Conservation (phyloP, 352 stramenopile species). For the Phytophthora tubulina region DNA sequence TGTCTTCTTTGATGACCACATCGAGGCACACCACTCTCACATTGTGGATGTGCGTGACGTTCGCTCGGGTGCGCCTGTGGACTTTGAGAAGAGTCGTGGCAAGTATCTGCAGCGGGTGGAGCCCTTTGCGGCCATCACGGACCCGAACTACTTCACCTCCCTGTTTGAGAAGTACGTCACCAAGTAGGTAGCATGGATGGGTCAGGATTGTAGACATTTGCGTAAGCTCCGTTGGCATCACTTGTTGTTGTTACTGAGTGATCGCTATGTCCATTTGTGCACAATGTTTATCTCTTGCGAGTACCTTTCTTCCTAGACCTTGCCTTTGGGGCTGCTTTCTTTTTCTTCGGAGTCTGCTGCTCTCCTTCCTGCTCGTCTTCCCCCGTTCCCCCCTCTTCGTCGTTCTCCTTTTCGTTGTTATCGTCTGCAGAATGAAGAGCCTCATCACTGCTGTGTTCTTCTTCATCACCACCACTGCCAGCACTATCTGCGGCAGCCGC, state of each 20-base stretch:
- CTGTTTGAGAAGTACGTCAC: slow-evolving; percentile 49
- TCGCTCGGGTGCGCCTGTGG: slow-evolving; percentile 51
- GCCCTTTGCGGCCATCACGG: slow-evolving; percentile 83
- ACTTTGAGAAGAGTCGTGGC: slow-evolving; percentile 62
- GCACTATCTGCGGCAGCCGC: slow-evolving; percentile 42
- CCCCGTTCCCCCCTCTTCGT: slow-evolving; percentile 32
- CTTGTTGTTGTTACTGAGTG: background rate
- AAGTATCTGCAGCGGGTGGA: slow-evolving; percentile 81
- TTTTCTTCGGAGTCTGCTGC: slow-evolving; percentile 34
- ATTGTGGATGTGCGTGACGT: slow-evolving; percentile 85
- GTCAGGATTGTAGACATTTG: too few relatives aligned
- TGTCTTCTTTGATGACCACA: slow-evolving; percentile 87
- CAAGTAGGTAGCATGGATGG: slow-evolving; percentile 16
- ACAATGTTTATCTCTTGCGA: slow-evolving; percentile 45
- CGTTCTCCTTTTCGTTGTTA: slow-evolving; percentile 27
- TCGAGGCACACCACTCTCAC: slow-evolving; percentile 75
- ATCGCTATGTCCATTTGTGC: too few relatives aligned
- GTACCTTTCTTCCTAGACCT: slow-evolving; percentile 65
- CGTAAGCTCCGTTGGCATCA: background rate
- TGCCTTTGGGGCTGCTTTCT: slow-evolving; percentile 42
- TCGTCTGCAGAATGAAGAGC: slow-evolving; percentile 31
- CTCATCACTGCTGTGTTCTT: slow-evolving; percentile 44
- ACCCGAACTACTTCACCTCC: slow-evolving; percentile 77
- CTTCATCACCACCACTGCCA: slow-evolving; percentile 43
- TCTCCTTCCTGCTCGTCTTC: slow-evolving; percentile 37